phyloP scores from a whole-genome alignment of 1,284 basidiomycete genomes.

The Pseudozyma sp. region DNA sequence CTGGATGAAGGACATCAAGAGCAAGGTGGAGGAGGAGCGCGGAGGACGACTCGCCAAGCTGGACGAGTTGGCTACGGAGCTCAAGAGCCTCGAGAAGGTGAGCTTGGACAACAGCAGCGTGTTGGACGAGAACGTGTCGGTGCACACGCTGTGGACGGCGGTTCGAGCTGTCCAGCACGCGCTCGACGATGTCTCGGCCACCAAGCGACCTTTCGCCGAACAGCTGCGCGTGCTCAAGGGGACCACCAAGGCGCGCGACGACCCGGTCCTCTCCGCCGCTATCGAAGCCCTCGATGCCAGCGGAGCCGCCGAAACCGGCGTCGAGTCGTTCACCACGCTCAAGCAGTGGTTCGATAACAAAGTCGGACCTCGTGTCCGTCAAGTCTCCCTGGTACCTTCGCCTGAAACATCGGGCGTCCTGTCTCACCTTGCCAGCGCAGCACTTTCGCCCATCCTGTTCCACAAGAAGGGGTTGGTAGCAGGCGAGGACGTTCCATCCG shows the following conservation, averaged over 20 bases:
- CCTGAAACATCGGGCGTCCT: conserved; percentile 87
- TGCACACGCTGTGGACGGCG: conserved; percentile 76
- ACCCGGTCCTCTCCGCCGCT: conserved; percentile 70
- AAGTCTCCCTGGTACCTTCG: conserved; percentile 81
- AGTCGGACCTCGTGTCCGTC: conserved; percentile 85
- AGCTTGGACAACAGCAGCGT: conserved; percentile 89
- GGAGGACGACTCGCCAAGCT: conserved; percentile 94
- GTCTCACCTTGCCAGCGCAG: conserved; percentile 83
- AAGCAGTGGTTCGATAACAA: conserved; percentile 87
- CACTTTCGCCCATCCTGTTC: conserved; percentile 83
- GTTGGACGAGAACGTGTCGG: conserved; percentile 87
- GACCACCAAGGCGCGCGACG: conserved; percentile 73
- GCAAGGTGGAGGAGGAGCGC: conserved; percentile 94
- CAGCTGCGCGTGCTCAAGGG: conserved; percentile 83
- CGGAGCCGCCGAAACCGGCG: conserved; percentile 81
- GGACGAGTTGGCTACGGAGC: conserved; percentile 87
- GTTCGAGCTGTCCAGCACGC: conserved; percentile 68
- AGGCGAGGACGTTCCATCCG: conserved; percentile 85
- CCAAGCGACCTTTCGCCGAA: conserved; percentile 84
- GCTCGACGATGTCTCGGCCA: conserved; percentile 73
- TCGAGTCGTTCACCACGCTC: conserved; percentile 89
- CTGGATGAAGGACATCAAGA: conserved; percentile 96
- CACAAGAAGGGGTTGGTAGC: conserved; percentile 77
- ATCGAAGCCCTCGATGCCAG: conserved; percentile 73
- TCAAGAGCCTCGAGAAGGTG: conserved; percentile 90